phyloP scores from a whole-genome alignment of 2,329 filamentous ascomycete genomes.

The Colletotrichum orchidophilum region DNA sequence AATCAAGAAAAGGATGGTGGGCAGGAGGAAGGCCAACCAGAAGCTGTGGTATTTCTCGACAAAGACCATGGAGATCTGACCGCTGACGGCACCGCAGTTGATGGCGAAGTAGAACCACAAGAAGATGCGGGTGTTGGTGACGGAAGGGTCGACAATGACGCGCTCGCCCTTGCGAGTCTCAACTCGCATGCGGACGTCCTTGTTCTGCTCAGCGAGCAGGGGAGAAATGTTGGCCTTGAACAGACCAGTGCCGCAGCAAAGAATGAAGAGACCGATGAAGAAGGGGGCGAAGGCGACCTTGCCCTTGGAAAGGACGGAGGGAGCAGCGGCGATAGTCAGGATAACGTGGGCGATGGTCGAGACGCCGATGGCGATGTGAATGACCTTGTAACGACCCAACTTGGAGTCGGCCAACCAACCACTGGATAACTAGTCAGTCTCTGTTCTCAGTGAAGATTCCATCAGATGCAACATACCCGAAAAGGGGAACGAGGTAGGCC shows the following conservation, averaged over 20 bases:
- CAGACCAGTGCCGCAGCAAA: slow-evolving; percentile 75
- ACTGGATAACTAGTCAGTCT: slow-evolving; percentile 39
- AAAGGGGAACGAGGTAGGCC: slow-evolving; percentile 67
- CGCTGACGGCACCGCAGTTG: slow-evolving; percentile 71
- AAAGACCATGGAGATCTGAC: slow-evolving; percentile 74
- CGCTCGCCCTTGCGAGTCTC: slow-evolving; percentile 68
- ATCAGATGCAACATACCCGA: slow-evolving; percentile 56
- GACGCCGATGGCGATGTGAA: slow-evolving; percentile 72
- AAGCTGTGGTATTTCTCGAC: slow-evolving; percentile 81
- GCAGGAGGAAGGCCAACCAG: slow-evolving; percentile 76
- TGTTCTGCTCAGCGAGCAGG: slow-evolving; percentile 76
- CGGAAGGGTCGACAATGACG: slow-evolving; percentile 75
- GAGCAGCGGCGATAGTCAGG: slow-evolving; percentile 72
- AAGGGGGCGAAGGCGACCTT: slow-evolving; percentile 71
- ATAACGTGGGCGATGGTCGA: slow-evolving; percentile 74
- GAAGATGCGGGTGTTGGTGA: slow-evolving; percentile 75
- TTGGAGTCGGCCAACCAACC: slow-evolving; percentile 73
- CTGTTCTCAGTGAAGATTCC: background rate
- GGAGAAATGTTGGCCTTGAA: slow-evolving; percentile 85
- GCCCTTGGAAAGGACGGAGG: slow-evolving; percentile 66
- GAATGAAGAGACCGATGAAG: slow-evolving; percentile 68
- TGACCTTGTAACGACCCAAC: slow-evolving; percentile 77
- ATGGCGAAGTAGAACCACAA: slow-evolving; percentile 68
- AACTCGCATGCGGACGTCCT: slow-evolving; percentile 65
- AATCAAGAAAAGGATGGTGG: slow-evolving; percentile 70